phyloP scores from a whole-genome alignment of 2,329 filamentous ascomycete species.

The Alternaria gaisen region DNA sequence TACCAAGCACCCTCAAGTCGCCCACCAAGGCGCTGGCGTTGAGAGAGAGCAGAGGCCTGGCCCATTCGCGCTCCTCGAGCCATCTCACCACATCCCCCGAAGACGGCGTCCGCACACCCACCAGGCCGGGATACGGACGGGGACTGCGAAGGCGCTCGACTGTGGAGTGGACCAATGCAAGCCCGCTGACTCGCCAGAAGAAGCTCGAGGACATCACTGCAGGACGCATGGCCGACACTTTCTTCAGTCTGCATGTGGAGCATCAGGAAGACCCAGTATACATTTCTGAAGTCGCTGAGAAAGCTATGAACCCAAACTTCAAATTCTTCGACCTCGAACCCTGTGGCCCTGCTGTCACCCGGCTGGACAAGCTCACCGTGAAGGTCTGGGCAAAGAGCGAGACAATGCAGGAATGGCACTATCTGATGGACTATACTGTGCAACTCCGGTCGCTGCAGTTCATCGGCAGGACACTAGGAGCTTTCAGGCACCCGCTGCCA shows the following conservation, averaged over 20 bases:
- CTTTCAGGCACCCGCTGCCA: slow-evolving; percentile 76
- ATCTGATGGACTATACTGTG: slow-evolving; percentile 76
- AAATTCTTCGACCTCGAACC: slow-evolving; percentile 79
- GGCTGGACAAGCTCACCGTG: slow-evolving; percentile 71
- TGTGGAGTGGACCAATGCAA: slow-evolving; percentile 69
- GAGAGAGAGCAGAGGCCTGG: slow-evolving; percentile 58
- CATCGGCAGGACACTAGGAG: slow-evolving; percentile 69
- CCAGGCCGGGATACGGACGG: slow-evolving; percentile 46
- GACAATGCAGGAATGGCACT: slow-evolving; percentile 63
- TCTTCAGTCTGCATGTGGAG: slow-evolving; percentile 82
- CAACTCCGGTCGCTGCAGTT: slow-evolving; percentile 79
- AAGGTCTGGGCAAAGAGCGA: slow-evolving; percentile 76
- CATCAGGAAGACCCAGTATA: slow-evolving; percentile 78
- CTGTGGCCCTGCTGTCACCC: slow-evolving; percentile 70
- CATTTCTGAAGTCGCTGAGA: slow-evolving; percentile 81
- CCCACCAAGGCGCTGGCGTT: slow-evolving; percentile 71
- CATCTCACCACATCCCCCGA: slow-evolving; percentile 54
- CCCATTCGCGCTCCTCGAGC: slow-evolving; percentile 68
- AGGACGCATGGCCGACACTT: slow-evolving; percentile 80
- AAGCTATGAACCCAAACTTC: slow-evolving; percentile 91
- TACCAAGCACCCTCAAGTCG: slow-evolving; percentile 71
- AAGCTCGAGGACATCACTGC: slow-evolving; percentile 77
- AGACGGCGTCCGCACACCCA: slow-evolving; percentile 30
- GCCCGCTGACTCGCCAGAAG: slow-evolving; percentile 71
- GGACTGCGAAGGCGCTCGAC: slow-evolving; percentile 66